These are phyloP conservation scores for Bonnemaisonia californica DNA, from an alignment of 31 red algal genomes.

Conservation along the genomic window DNA sequence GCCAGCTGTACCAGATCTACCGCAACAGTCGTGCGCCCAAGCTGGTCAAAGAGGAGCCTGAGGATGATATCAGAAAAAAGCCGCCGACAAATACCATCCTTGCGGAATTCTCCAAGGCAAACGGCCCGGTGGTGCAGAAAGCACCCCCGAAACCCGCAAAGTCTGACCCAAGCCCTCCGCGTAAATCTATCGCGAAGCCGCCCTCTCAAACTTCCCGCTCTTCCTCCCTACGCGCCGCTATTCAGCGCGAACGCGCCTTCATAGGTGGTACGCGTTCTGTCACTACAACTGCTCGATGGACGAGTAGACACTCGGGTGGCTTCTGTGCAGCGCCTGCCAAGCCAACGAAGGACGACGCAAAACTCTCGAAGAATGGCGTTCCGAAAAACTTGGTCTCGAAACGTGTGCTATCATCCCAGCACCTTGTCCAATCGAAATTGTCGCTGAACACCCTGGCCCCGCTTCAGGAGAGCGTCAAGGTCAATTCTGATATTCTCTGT, in stretches of 20 bases:
- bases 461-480: conserved; percentile 38
- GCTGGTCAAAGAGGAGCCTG: neutral
- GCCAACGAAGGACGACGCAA: neutral
- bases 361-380: neutral
- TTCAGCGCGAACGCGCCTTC: conserved; percentile 48
- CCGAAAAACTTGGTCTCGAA: neutral
- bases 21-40: neutral
- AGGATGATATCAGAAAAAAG: neutral
- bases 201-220: neutral
- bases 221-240: conserved; percentile 34
- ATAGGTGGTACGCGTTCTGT: conserved; percentile 60
- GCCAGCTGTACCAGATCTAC: conserved; percentile 1
- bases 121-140: neutral
- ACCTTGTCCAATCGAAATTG: conserved; percentile 30
- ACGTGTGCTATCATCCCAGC: conserved; percentile 36
- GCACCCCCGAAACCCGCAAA: neutral
- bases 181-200: neutral
- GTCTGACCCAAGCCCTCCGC: neutral
- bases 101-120: neutral
- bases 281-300: conserved; percentile 58
- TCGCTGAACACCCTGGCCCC: conserved; percentile 49
- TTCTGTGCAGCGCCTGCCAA: conserved; percentile 11
- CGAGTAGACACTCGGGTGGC: conserved; percentile 55
- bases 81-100: neutral
- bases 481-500: conserved; percentile 67